Conservation (phyloP, 768 basidiomycete species). For the Cubamyces lactineus region DNA sequence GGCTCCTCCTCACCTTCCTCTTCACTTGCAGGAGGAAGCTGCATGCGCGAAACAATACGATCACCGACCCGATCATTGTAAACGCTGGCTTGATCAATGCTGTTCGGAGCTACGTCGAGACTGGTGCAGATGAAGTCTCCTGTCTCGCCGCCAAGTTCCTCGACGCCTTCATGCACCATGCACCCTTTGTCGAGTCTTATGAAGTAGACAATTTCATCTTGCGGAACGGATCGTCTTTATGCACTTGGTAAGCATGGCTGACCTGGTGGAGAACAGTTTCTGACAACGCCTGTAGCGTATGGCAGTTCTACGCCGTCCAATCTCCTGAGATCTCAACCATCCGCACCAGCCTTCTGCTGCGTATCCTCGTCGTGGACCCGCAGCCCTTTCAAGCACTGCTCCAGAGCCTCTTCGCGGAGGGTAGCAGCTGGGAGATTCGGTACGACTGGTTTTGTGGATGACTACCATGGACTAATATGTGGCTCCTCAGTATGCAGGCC, state of each 20-base stretch:
- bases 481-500: constrained; percentile 48
- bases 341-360: constrained; percentile 59
- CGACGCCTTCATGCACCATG: constrained; percentile 58
- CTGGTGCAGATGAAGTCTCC: constrained; percentile 51
- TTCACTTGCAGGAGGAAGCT: constrained; percentile 48
- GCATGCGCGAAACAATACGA: constrained; percentile 43
- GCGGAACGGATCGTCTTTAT: constrained; percentile 60
- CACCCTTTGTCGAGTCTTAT: constrained; percentile 62
- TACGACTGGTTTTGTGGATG: constrained; percentile 28
- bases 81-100: constrained; percentile 59
- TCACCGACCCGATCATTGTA: constrained; percentile 63
- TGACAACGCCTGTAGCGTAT: constrained; percentile 47
- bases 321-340: constrained; percentile 53
- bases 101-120: constrained; percentile 53
- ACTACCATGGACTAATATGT: not conserved
- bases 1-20: not conserved
- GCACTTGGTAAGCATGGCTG: constrained; percentile 52
- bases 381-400: constrained; percentile 62
- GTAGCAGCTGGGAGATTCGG: constrained; percentile 54
- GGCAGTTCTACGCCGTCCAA: constrained; percentile 71
- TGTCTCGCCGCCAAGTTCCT: constrained; percentile 65
- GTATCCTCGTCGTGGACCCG: constrained; percentile 62
- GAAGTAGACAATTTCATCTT: constrained; percentile 78
- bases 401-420: constrained; percentile 41
- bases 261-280: not conserved